Percentiles rank a stretch among this genome's conserved stretches.
Evolutionary conservation across 768 basidiomycete species (phyloP).

Genomic region (Glaciozyma martinii): DNA sequence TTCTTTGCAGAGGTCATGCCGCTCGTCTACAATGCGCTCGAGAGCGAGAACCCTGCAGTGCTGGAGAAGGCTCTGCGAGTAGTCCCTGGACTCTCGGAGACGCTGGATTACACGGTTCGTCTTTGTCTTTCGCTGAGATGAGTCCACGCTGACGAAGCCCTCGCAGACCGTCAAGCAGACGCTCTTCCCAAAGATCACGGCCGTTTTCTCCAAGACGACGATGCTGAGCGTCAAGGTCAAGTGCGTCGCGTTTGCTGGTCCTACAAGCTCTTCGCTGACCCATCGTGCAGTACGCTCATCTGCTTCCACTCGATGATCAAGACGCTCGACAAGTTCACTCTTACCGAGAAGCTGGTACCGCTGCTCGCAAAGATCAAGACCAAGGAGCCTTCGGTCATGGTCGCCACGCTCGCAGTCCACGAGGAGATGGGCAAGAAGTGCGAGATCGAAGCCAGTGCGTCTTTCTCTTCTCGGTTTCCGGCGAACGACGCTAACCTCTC

Average conservation of each 20-base stretch:
- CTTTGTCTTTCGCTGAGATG: no score
- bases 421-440: slow-evolving; percentile 34
- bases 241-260: neutral
- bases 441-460: slow-evolving; percentile 36
- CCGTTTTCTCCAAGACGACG: slow-evolving; percentile 82
- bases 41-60: slow-evolving; percentile 84
- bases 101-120: slow-evolving; percentile 64
- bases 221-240: slow-evolving; percentile 78
- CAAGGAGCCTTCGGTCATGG: slow-evolving; percentile 91
- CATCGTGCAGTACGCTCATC: slow-evolving; percentile 50
- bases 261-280: neutral
- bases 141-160: neutral
- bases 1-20: slow-evolving; percentile 71
- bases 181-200: slow-evolving; percentile 47
- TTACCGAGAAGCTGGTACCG: slow-evolving; percentile 93
- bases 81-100: slow-evolving; percentile 82
- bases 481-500: slow-evolving; percentile 61
- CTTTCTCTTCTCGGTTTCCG: neutral
- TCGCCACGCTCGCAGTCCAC: slow-evolving; percentile 39
- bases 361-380: slow-evolving; percentile 89
- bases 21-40: slow-evolving; percentile 87
- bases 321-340: slow-evolving; percentile 71
- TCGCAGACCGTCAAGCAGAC: slow-evolving; percentile 56
- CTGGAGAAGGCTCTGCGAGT: slow-evolving; percentile 79
- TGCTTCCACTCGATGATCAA: slow-evolving; percentile 81